phyloP scores from a whole-genome alignment of 2,329 filamentous ascomycete species.

The Pseudocercospora fuligena region DNA sequence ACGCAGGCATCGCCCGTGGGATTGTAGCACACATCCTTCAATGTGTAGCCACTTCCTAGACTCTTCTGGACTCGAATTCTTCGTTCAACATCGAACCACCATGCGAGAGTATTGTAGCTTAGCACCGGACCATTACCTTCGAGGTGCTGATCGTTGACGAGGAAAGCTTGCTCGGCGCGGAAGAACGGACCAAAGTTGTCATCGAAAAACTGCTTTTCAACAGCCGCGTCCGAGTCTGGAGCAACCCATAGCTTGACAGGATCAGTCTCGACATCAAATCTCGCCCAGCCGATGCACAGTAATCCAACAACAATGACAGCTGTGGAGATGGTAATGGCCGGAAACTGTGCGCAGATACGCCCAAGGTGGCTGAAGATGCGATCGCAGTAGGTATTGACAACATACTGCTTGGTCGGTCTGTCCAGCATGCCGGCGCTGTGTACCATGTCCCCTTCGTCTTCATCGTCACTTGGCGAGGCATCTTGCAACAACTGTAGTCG shows the following conservation, averaged over 20 bases:
- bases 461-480: slow-evolving; percentile 81
- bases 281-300: slow-evolving; percentile 84
- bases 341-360: slow-evolving; percentile 79
- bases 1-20: slow-evolving; percentile 88
- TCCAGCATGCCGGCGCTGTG: slow-evolving; percentile 78
- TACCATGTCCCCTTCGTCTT: slow-evolving; percentile 87
- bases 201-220: slow-evolving; percentile 95
- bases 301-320: slow-evolving; percentile 77
- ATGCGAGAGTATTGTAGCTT: slow-evolving; percentile 83
- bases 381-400: slow-evolving; percentile 82
- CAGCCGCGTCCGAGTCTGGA: slow-evolving; percentile 84
- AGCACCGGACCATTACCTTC: slow-evolving; percentile 75
- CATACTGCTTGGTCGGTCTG: slow-evolving; percentile 77
- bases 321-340: slow-evolving; percentile 76
- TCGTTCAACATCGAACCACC: slow-evolving; percentile 93
- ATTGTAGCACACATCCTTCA: slow-evolving; percentile 92
- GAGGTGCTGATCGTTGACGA: slow-evolving; percentile 81
- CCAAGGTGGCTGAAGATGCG: slow-evolving; percentile 79
- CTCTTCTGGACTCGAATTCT: slow-evolving; percentile 76
- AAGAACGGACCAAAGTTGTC: slow-evolving; percentile 93
- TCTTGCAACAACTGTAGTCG: slow-evolving; percentile 87
- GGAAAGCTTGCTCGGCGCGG: slow-evolving; percentile 87
- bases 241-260: slow-evolving; percentile 97
- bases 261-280: slow-evolving; percentile 86
- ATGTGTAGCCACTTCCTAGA: slow-evolving; percentile 66